Evolutionary conservation across 2,329 filamentous ascomycete genomes (phyloP).

Genomic region (Scopulariopsis brevicaulis): DNA sequence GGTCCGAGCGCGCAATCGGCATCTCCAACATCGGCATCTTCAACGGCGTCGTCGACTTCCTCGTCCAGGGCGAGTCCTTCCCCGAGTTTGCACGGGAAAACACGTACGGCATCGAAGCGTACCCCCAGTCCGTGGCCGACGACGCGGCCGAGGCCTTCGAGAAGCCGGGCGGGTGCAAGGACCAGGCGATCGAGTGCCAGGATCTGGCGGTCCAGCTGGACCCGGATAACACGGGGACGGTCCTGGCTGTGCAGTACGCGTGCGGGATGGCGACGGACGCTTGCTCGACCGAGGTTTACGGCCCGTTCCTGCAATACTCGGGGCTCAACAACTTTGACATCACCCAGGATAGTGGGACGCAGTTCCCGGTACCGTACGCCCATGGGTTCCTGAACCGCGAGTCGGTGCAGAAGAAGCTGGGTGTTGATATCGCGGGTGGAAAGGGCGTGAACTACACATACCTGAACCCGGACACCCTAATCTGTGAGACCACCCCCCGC

Average conservation of each 20-base stretch:
- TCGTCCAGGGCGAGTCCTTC: constrained; percentile 47
- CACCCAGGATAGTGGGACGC: constrained; percentile 39
- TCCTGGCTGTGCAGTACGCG: neutral
- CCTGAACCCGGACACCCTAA: neutral
- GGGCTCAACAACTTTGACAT: constrained; percentile 29
- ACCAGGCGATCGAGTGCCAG: neutral
- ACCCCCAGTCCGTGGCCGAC: neutral
- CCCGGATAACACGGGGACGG: constrained; percentile 1
- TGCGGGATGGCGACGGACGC: neutral
- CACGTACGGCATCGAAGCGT: constrained; percentile 46
- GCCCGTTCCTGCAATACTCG: neutral
- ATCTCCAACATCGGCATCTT: constrained; percentile 45
- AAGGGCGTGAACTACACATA: constrained; percentile 3
- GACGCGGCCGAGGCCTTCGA: neutral
- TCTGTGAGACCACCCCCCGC: neutral
- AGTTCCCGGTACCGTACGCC: constrained; percentile 53
- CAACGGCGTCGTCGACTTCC: constrained; percentile 58
- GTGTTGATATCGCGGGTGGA: constrained; percentile 23
- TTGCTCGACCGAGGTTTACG: neutral
- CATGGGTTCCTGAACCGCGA: constrained; percentile 53
- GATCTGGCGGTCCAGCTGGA: neutral
- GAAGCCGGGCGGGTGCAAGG: neutral
- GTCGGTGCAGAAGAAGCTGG: constrained; percentile 44
- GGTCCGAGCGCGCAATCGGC: neutral
- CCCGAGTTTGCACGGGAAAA: constrained; percentile 50